A percentile compares a stretch with the other conserved stretches of the same genome.
Conservation (phyloP, 441 rosid genomes). For the Gossypium aridum region DNA sequence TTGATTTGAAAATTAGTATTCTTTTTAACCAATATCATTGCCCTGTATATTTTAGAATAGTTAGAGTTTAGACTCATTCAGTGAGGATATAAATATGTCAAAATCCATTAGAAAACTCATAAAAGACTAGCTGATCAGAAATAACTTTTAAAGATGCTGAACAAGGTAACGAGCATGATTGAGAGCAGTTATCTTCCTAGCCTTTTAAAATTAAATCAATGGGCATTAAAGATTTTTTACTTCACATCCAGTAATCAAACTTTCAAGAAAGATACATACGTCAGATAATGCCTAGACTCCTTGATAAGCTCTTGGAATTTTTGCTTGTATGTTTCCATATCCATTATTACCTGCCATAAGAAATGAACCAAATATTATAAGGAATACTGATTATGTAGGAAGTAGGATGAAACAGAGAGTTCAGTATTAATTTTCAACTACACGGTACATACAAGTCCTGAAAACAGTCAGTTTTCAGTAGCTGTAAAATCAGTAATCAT, state of each 20-base stretch:
- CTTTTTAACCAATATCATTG: not conserved
- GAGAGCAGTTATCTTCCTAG: not conserved
- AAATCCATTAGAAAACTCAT: not conserved
- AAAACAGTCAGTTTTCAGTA: not conserved
- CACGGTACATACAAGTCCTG: not conserved
- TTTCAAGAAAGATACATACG: conserved; percentile 29
- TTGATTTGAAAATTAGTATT: not conserved
- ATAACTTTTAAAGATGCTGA: not conserved
- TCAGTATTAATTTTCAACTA: not conserved
- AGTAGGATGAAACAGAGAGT: conserved; percentile 2
- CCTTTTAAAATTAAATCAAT: not conserved
- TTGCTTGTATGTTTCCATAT: conserved; percentile 85
- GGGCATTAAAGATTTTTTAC: not conserved
- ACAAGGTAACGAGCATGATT: not conserved
- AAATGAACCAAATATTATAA: conserved; percentile 3
- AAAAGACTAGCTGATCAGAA: not conserved
- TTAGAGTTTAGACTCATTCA: not conserved
- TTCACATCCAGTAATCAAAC: conserved; percentile 2
- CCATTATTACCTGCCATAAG: conserved; percentile 54
- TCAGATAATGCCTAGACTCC: conserved; percentile 44
- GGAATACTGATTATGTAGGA: not conserved
- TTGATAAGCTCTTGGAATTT: conserved; percentile 40
- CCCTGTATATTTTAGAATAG: not conserved
- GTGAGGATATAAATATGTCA: not conserved
- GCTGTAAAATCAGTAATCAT: not conserved